Base-by-base conservation (phyloP, 352 stramenopile genomes). In the Pseudoperonospora humuli region DNA sequence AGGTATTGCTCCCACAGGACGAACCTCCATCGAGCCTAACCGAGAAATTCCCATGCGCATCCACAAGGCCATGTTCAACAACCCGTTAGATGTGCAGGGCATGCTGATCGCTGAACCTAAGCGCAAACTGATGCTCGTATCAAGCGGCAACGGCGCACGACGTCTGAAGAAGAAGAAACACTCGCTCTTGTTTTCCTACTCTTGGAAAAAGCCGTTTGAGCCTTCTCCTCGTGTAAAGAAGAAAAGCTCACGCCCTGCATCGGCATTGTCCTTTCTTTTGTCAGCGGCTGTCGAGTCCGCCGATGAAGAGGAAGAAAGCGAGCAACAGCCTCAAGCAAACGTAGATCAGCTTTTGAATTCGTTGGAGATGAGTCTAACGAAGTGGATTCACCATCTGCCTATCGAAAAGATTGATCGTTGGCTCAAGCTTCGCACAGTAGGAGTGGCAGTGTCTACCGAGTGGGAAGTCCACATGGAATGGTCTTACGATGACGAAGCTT, bases 81-180 rank as follows among this genome's bases (percentile, higher is more conserved):
- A 77, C 36, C 76, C 76, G 10, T 69, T 62, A 3, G 70, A 85
- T 44, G 70, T 91, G 1, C 73, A 89, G 20, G 76, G 75, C 5
- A 70, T 92, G 44, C 33, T 93, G 17, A 73, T 93, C 38, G 75
- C 75, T 0, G 82, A 93, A 33, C 57, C 69, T 5, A 91, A 87
- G 45, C 75, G 79, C n/a, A 91, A 89, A 41, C 45, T 90, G 14
- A 70, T 91, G 57, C 55, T 88, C 5, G 71, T 93, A 0, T 82
- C 79, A 6, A 64, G 44, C 26, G 67, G 69, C 7, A 87, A 75
- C 20, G 81, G 75, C 7, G 68, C 70, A 3, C 61, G 82, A 5
- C 73, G 82, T 9, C 50, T 93, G 17, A 93, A 92, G 47, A 93
- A 93, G 58, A 90, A 90, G 47, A 78, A 79, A n/a, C 82, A 93